Conservation (phyloP, 2,329 filamentous ascomycete species). For the Aspergillus flavus region DNA sequence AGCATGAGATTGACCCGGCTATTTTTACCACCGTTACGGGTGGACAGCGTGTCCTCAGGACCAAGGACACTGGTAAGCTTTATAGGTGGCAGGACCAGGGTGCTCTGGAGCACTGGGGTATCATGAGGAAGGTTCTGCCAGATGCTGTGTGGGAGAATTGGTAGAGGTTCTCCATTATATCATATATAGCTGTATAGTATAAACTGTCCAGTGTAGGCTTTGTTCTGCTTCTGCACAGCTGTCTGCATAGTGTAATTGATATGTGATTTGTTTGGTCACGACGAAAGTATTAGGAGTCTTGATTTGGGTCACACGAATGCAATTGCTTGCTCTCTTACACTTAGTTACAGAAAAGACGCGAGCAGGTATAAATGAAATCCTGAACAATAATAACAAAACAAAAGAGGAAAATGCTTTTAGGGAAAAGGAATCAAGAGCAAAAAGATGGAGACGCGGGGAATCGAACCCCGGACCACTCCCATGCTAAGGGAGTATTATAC, state of each 20-base stretch:
- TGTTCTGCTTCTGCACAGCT: background rate
- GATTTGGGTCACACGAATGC: too few species aligned
- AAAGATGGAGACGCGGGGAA: slow-evolving; percentile 5
- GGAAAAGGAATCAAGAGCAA: background rate
- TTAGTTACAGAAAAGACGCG: background rate
- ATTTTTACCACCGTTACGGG: slow-evolving; percentile 44
- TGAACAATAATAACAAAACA: background rate
- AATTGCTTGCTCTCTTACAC: background rate
- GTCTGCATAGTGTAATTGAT: background rate
- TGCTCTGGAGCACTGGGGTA: slow-evolving; percentile 82
- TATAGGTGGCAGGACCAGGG: slow-evolving; percentile 72
- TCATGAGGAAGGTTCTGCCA: slow-evolving; percentile 87
- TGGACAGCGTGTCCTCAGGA: slow-evolving; percentile 43
- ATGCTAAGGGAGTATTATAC: slow-evolving; percentile 6
- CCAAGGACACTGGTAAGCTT: slow-evolving; percentile 64
- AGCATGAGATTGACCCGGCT: slow-evolving; percentile 64
- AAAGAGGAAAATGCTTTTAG: too few species aligned
- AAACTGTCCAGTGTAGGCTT: background rate
- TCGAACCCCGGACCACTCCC: slow-evolving; percentile 5
- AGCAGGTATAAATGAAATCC: background rate
- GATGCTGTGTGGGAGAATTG: slow-evolving; percentile 82
- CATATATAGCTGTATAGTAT: background rate
- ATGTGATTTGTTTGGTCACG: background rate
- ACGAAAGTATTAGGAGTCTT: background rate
- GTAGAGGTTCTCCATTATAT: slow-evolving; percentile 47